Percentiles rank a stretch among this genome's conserved stretches.
Conservation (phyloP, 495 filamentous ascomycete species). For the Penicillium malachiteum region DNA sequence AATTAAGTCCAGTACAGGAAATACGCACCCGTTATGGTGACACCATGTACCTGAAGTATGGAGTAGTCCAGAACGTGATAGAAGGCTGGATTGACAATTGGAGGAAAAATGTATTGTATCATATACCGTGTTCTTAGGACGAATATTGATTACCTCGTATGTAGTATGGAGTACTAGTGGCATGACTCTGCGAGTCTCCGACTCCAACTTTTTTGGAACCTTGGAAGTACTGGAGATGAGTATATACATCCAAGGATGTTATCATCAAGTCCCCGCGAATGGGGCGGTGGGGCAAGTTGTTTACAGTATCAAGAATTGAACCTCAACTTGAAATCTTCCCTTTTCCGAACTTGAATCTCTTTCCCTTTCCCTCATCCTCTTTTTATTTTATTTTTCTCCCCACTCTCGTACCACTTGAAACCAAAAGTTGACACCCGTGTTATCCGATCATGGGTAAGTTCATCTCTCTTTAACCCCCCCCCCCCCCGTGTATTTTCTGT, state of each 20-base stretch:
- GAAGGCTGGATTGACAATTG: background rate
- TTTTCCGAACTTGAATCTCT: conserved; percentile 24
- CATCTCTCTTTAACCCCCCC: background rate
- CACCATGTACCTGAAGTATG: background rate
- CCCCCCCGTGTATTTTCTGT: conserved; percentile 19
- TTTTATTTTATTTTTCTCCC: conserved; percentile 8
- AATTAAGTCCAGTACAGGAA: conserved; percentile 1
- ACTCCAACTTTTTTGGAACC: too few relatives aligned
- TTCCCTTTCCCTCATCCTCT: conserved; percentile 5
- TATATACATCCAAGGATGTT: too few relatives aligned
- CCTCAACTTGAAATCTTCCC: conserved; percentile 24
- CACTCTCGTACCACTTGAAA: conserved; percentile 9
- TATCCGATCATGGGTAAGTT: conserved; percentile 31
- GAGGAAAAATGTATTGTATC: too few relatives aligned
- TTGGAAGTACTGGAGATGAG: too few relatives aligned
- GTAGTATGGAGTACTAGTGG: too few relatives aligned
- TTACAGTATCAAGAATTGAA: conserved; percentile 12
- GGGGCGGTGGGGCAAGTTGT: conserved; percentile 10
- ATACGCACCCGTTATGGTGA: background rate
- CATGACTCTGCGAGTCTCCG: too few relatives aligned
- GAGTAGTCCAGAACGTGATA: conserved; percentile 2
- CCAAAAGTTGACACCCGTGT: conserved; percentile 4
- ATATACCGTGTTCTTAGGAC: too few relatives aligned
- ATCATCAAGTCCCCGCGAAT: too few relatives aligned
- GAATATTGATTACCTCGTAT: too few relatives aligned